These are phyloP conservation scores for Peronospora belbahrii DNA, from an alignment of 352 stramenopile species.

Conservation along the genomic window DNA sequence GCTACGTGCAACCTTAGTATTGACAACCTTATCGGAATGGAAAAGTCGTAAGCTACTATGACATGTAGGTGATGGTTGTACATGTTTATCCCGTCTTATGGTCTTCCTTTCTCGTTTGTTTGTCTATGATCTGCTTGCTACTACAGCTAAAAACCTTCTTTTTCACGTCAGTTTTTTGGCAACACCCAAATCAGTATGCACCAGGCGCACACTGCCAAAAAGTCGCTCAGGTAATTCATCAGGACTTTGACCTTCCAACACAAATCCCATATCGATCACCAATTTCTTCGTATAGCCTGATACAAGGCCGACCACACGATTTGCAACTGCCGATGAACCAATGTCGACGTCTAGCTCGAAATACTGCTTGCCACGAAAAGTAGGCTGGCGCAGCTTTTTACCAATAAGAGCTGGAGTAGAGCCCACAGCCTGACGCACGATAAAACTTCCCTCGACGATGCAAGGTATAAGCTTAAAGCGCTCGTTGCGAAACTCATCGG, in stretches of 20 bases:
- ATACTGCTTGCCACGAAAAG: slow-evolving; percentile 54
- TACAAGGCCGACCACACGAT: slow-evolving; percentile 64
- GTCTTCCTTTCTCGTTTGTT: too few species aligned
- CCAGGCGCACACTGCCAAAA: slow-evolving; percentile 50
- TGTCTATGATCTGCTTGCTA: slow-evolving; percentile 21
- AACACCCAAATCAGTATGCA: slow-evolving; percentile 56
- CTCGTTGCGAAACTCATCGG: slow-evolving; percentile 73
- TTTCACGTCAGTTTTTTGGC: slow-evolving; percentile 28
- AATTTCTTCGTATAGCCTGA: slow-evolving; percentile 73
- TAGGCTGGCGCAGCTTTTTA: slow-evolving; percentile 68
- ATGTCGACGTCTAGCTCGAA: slow-evolving; percentile 78
- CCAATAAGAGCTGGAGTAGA: slow-evolving; percentile 63
- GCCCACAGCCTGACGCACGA: slow-evolving; percentile 68
- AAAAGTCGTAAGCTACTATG: too few species aligned
- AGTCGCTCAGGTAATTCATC: slow-evolving; percentile 69
- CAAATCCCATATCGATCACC: slow-evolving; percentile 77
- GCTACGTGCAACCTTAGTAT: too few species aligned
- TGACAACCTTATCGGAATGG: too few species aligned
- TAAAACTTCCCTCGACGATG: slow-evolving; percentile 76
- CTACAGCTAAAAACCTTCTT: too few species aligned
- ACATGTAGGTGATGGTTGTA: too few species aligned
- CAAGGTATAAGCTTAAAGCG: slow-evolving; percentile 78
- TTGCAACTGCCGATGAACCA: slow-evolving; percentile 59
- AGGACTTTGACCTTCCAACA: slow-evolving; percentile 52
- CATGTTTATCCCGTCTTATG: too few species aligned